phyloP scores from a whole-genome alignment of 2,329 filamentous ascomycete species.

The Colletotrichum trifolii region DNA sequence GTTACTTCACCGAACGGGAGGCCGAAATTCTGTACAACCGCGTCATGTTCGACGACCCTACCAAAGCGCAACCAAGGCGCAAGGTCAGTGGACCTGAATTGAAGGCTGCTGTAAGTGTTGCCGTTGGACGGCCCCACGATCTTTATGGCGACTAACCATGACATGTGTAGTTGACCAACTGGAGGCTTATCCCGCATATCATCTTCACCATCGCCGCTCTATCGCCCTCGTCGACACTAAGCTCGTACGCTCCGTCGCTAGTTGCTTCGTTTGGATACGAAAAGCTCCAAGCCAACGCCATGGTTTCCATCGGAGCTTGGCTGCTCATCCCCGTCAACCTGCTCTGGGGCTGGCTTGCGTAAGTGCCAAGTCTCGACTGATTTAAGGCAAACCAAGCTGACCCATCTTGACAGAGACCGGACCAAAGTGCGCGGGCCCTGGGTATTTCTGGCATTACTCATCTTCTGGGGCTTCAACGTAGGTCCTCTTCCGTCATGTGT shows the following conservation, averaged over 20 bases:
- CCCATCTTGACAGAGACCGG: constrained; percentile 35
- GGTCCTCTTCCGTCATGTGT: constrained; percentile 14
- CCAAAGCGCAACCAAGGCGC: constrained; percentile 45
- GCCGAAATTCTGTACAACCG: constrained; percentile 46
- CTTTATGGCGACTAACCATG: constrained; percentile 2
- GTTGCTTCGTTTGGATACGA: constrained; percentile 49
- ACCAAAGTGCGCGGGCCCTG: constrained; percentile 40
- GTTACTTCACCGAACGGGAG: constrained; percentile 49
- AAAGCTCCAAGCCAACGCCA: constrained; percentile 47
- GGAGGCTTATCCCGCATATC: constrained; percentile 49
- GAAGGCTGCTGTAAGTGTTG: constrained; percentile 45
- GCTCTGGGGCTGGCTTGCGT: constrained; percentile 44
- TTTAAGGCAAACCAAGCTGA: constrained; percentile 21
- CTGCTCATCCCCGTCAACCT: constrained; percentile 47
- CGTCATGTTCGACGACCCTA: constrained; percentile 49
- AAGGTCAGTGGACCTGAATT: constrained; percentile 47
- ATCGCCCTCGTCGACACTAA: constrained; percentile 43
- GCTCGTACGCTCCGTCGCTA: constrained; percentile 46
- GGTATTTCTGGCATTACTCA: constrained; percentile 43
- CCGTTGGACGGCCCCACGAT: neutral
- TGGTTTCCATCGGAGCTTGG: constrained; percentile 51
- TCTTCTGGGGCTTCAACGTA: constrained; percentile 43
- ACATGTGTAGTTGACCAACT: constrained; percentile 48
- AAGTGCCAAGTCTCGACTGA: constrained; percentile 14
- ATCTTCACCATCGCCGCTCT: constrained; percentile 44